Evolutionary conservation across 2,329 filamentous ascomycete genomes (phyloP), one percentile per base, ranked within the genome.

Genomic region (Fusarium sp.): DNA sequence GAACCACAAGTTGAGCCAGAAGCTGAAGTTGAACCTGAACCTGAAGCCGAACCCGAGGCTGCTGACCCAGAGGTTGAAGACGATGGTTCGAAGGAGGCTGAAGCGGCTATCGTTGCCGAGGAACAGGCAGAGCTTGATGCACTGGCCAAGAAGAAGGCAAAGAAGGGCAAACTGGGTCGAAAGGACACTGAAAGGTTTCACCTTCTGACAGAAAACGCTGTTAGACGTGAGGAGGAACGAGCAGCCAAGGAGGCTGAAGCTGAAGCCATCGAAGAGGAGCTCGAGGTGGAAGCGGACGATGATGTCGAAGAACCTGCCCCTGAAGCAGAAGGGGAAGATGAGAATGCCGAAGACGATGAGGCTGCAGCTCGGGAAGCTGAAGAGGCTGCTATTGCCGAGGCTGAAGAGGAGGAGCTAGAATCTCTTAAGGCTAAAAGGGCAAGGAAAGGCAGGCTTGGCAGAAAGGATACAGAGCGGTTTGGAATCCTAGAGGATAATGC

Each of bases 71-170:
- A 63, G 32, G 62, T 72, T 23, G 55, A 65, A 68, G 19, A 52
- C n/a, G 33, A 47, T 53, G 44, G 15, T n/a, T 39, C 20, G 9
- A 54, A 54, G 41, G 67, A 68, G 67, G 72, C 67, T 52, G 48
- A 78, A 62, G 73, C 76, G 25, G 67, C 75, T 32, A 75, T 75
- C 3, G 56, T 59, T 2, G 60, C 55, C 3, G 53, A 66, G 47
- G 70, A 83, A 57, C 79, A 78, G 8, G 78, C 80, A 45, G 81
- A 84, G 70, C 79, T 80, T 22, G 78, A 77, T 17, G 77, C 77
- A 19, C 77, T 78, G 49, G 76, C 79, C 35, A 79, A 78, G 15
- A 75, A 74, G 60, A 75, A 73, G 37, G 56, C 40, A 32, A 83
- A 81, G 71, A 80, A 81, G 67, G 71, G 71, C 25, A 73, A 61